Percentiles rank a stretch among this genome's conserved stretches.
Conservation (phyloP, 176 grass and related monocot genomes). For the Zizania latifolia region DNA sequence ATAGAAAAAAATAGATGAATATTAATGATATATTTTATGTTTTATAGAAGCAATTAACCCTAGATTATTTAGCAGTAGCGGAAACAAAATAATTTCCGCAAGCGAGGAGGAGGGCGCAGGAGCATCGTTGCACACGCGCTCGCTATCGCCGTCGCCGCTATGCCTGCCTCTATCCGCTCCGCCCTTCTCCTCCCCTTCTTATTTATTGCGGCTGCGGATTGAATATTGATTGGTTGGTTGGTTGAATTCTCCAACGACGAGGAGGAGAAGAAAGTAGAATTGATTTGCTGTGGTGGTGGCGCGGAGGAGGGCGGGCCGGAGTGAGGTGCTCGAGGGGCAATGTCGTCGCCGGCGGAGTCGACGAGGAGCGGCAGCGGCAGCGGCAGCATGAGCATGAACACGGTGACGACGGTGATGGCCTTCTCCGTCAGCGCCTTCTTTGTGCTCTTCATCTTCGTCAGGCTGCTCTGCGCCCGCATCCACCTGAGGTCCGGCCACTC, state of each 20-base stretch:
- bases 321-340: slow-evolving; percentile 27
- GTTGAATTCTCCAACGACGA: neutral
- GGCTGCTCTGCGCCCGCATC: slow-evolving; percentile 67
- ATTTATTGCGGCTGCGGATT: neutral
- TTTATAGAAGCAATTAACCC: neutral
- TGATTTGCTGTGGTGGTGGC: neutral
- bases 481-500: slow-evolving; percentile 28
- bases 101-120: neutral
- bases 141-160: slow-evolving; percentile 26
- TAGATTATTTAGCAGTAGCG: neutral
- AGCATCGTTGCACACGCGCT: too few species aligned
- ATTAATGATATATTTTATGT: too few species aligned
- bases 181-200: neutral
- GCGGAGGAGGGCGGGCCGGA: neutral
- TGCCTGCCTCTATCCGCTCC: slow-evolving; percentile 16
- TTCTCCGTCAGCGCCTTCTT: slow-evolving; percentile 78
- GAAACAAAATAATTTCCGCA: neutral
- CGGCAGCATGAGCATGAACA: slow-evolving; percentile 36
- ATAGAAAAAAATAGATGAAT: too few species aligned
- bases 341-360: slow-evolving; percentile 13
- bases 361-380: slow-evolving; percentile 3
- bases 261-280: neutral
- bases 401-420: slow-evolving; percentile 68
- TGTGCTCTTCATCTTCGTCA: slow-evolving; percentile 70
- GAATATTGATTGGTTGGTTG: neutral